phyloP scores from a whole-genome alignment of 2,329 filamentous ascomycete genomes.

The Nemania sp. region DNA sequence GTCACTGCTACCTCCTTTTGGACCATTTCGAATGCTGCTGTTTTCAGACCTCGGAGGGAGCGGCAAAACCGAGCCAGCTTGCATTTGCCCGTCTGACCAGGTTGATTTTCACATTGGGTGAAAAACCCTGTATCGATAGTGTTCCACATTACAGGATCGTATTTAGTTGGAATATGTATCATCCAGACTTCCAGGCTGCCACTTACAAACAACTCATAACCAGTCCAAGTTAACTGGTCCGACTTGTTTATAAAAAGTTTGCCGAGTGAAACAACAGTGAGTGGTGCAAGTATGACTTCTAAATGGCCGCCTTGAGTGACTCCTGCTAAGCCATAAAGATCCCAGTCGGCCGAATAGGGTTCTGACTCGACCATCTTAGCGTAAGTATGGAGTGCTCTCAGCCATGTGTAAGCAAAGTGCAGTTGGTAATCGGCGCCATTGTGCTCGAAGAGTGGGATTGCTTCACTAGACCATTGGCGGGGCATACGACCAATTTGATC shows the following conservation, averaged over 20 bases:
- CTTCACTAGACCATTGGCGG: too few relatives aligned
- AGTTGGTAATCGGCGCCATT: too few relatives aligned
- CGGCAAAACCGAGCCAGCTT: not conserved
- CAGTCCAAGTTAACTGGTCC: not conserved
- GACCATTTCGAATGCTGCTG: not conserved
- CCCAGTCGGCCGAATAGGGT: too few relatives aligned
- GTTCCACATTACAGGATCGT: not conserved
- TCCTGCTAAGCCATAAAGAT: too few relatives aligned
- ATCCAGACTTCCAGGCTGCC: not conserved
- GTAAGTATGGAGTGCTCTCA: too few relatives aligned
- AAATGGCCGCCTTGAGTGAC: too few relatives aligned
- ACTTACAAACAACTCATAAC: not conserved
- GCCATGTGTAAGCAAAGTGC: too few relatives aligned
- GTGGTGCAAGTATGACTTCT: not conserved
- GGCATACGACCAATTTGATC: too few relatives aligned
- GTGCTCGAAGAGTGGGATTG: too few relatives aligned
- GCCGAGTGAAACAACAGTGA: not conserved
- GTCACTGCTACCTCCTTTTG: not conserved
- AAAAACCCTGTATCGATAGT: not conserved
- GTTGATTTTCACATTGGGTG: not conserved
- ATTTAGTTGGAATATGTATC: not conserved
- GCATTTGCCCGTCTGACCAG: not conserved
- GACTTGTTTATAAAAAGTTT: not conserved
- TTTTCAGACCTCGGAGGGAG: not conserved
- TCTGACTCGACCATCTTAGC: too few relatives aligned